These are phyloP conservation scores for Alternaria ventricosa DNA, from an alignment of 2,329 filamentous ascomycete species.

Conservation along the genomic window DNA sequence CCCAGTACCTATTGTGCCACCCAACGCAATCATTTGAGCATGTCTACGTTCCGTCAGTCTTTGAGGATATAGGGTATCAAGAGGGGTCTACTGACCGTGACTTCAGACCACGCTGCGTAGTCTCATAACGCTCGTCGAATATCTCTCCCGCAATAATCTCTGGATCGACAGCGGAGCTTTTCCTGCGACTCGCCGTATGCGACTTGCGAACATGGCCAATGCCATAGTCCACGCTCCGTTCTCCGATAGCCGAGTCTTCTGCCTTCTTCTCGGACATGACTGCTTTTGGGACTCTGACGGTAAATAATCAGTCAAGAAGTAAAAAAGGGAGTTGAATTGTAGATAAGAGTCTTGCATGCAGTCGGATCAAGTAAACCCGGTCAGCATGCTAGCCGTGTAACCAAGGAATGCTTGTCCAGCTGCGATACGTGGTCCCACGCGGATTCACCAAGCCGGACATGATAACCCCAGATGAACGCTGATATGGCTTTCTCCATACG, in stretches of 20 bases:
- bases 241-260: constrained; percentile 2
- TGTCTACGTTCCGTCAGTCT: constrained; percentile 54
- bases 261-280: constrained; percentile 27
- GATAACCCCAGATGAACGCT: not conserved
- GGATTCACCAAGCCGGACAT: constrained; percentile 3
- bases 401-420: constrained; percentile 13
- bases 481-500: not conserved
- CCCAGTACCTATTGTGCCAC: constrained; percentile 65
- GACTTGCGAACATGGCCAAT: constrained; percentile 10
- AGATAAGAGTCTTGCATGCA: constrained; percentile 10
- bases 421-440: not conserved
- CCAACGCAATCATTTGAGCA: constrained; percentile 68
- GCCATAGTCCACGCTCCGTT: constrained; percentile 15
- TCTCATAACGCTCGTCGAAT: constrained; percentile 44
- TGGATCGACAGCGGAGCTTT: constrained; percentile 32
- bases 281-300: not conserved
- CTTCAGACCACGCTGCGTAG: constrained; percentile 50
- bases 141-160: constrained; percentile 37
- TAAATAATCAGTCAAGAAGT: not conserved
- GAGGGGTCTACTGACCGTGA: constrained; percentile 38
- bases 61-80: not conserved
- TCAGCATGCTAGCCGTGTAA: not conserved
- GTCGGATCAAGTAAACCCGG: constrained; percentile 10
- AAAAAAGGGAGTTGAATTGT: not conserved
- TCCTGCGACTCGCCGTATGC: constrained; percentile 19